Evolutionary conservation across 305 asterid species (phyloP).

Genomic region (Solanum hybrid): DNA sequence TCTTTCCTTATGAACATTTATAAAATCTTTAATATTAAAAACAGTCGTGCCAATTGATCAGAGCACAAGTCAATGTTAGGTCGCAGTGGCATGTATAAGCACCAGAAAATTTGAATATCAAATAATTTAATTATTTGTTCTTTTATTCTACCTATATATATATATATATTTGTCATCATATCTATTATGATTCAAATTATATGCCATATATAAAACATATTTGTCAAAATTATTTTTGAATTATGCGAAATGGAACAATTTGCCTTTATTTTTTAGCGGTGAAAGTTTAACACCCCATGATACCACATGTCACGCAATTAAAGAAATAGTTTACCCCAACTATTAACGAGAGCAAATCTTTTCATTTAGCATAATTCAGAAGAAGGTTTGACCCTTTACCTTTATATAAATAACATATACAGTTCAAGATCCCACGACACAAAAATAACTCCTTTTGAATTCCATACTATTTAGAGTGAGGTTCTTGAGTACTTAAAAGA

Average conservation of each 20-base stretch:
- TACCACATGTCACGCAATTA: neutral
- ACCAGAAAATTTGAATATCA: neutral
- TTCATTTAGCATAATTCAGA: neutral
- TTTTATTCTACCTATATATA: neutral
- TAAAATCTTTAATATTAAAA: neutral
- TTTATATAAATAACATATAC: neutral
- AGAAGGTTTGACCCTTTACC: neutral
- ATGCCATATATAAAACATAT: neutral
- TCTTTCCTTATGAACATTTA: neutral
- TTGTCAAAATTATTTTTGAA: neutral
- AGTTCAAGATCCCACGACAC: neutral
- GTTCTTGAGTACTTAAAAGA: neutral
- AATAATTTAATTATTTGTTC: neutral
- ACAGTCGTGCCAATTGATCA: neutral
- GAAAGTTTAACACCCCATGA: neutral
- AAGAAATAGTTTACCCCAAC: neutral
- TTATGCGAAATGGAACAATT: neutral
- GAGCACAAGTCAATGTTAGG: constrained; percentile 1
- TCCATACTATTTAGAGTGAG: neutral
- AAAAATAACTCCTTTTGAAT: neutral
- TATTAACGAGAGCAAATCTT: too few species aligned
- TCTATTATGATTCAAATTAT: neutral
- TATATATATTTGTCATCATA: neutral
- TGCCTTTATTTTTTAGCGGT: neutral
- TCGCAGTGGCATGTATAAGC: neutral